phyloP scores from a whole-genome alignment of 441 rosid species.

The Eruca vesicaria region DNA sequence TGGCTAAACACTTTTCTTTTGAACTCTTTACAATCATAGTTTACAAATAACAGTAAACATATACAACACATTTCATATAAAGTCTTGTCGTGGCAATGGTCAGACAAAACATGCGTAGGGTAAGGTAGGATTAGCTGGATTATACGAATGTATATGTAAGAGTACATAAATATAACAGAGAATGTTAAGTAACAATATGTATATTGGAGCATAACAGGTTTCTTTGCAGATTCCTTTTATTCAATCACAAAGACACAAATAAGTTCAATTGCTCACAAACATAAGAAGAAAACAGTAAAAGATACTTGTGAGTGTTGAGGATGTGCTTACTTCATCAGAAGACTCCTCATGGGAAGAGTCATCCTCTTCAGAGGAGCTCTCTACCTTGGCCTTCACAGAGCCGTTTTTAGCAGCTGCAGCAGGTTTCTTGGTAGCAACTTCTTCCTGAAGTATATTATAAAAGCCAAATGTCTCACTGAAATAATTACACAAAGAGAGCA shows the following conservation, averaged over 20 bases:
- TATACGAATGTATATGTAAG: too few relatives aligned
- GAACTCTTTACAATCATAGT: too few relatives aligned
- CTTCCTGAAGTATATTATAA: slow-evolving; percentile 7
- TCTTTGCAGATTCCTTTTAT: slow-evolving; percentile 11
- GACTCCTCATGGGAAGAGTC: slow-evolving; percentile 31
- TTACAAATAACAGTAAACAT: too few relatives aligned
- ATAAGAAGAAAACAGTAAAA: neutral
- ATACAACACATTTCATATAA: too few relatives aligned
- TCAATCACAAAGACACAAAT: neutral
- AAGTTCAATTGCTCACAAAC: neutral
- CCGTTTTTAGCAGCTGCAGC: slow-evolving; percentile 11
- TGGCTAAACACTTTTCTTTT: too few relatives aligned
- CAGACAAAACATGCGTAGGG: too few relatives aligned
- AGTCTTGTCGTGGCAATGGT: too few relatives aligned
- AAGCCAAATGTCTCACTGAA: neutral
- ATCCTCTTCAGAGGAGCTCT: slow-evolving; percentile 30
- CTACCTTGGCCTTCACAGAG: slow-evolving; percentile 29
- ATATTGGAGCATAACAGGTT: too few relatives aligned
- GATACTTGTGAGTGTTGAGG: too few relatives aligned
- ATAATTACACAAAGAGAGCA: neutral
- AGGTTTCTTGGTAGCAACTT: slow-evolving; percentile 26
- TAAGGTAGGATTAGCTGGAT: too few relatives aligned
- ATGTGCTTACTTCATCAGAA: slow-evolving; percentile 26
- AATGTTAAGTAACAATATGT: too few relatives aligned
- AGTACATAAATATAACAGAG: too few relatives aligned